Evolutionary conservation across 2,329 filamentous ascomycete genomes (phyloP), one percentile per base, ranked within the genome.

Genomic region (Hymenoscyphus repandus): DNA sequence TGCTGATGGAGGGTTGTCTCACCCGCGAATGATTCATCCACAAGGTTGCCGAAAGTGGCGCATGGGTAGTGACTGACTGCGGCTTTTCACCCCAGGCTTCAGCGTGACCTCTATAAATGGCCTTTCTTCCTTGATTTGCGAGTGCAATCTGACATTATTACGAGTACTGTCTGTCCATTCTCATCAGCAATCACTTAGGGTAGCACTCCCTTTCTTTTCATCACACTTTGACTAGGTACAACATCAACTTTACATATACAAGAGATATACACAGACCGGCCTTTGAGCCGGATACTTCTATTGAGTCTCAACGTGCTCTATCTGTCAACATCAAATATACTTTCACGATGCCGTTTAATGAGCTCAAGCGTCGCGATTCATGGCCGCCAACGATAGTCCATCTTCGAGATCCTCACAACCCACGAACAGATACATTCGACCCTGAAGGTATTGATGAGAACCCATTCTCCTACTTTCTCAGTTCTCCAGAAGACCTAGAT

Each of bases 391-490:
- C 64, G 12, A 61, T 66, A 13, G 41, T 66, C 10, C 62, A 58
- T 30, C 37, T 67, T 32, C 41, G 45, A 11, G 52, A 53, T 11
- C 46, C 51, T n/a, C 54, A 61, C 6, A 17, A 53, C 15, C 53
- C 59, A 3, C 11, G 34, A 20, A 45, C 34, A 27, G 48, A 50
- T 31, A 50, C 47, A 9, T 50, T 45, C 30, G 52, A 59, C 7
- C 42, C 54, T 9, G 54, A 58, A n/a, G 41, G 45, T 2, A 66
- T 66, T 30, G 65, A 67, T 39, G 62, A 62, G 9, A 58, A 67
- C 49, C 65, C 65, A 3, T 64, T 67, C 39, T 59, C 64, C 6
- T 66, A 62, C 57, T 67, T 67, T 49, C 64, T 67, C 40, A 59
- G 64, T 10, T 57, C 58, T 0, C 60, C 61, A n/a, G 63, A 63